These are phyloP conservation scores for Aspergillus pseudonomiae DNA, from an alignment of 2,329 filamentous ascomycete species.

Conservation along the genomic window DNA sequence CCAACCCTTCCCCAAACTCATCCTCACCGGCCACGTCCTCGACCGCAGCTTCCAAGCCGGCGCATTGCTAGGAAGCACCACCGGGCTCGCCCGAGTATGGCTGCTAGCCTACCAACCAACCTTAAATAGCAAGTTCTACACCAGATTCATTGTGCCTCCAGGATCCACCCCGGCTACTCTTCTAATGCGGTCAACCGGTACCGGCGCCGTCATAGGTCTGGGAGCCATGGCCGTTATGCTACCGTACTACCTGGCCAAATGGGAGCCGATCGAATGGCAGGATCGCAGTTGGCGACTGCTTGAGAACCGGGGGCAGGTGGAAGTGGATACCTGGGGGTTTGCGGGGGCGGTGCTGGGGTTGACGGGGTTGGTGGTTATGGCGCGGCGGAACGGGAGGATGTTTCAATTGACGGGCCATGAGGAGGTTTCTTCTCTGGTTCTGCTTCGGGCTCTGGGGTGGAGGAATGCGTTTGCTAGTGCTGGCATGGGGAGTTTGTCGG, in stretches of 20 bases:
- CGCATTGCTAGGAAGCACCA: conserved; percentile 36
- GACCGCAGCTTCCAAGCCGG: conserved; percentile 59
- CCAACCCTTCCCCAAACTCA: conserved; percentile 57
- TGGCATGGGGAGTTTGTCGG: conserved; percentile 11
- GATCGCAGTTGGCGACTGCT: conserved; percentile 65
- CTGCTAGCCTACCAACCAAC: conserved; percentile 1
- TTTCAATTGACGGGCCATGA: neutral
- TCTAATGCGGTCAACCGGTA: conserved; percentile 52
- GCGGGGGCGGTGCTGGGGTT: conserved; percentile 8
- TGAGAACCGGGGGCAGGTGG: conserved; percentile 59
- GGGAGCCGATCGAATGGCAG: conserved; percentile 64
- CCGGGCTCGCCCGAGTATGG: conserved; percentile 49
- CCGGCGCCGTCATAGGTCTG: conserved; percentile 50
- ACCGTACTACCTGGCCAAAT: conserved; percentile 56
- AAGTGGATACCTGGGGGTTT: conserved; percentile 16
- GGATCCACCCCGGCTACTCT: conserved; percentile 25
- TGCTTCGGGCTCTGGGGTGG: conserved; percentile 1
- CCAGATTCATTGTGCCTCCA: neutral
- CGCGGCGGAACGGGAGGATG: neutral
- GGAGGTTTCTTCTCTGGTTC: neutral
- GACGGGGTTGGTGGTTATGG: neutral
- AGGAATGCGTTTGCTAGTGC: conserved; percentile 2
- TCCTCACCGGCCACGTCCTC: conserved; percentile 64
- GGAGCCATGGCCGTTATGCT: conserved; percentile 51
- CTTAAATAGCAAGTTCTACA: neutral